Percentiles rank a stretch among this genome's conserved stretches.
phyloP scores from a whole-genome alignment of 2,329 filamentous ascomycete species.

The Apiospora koreana region DNA sequence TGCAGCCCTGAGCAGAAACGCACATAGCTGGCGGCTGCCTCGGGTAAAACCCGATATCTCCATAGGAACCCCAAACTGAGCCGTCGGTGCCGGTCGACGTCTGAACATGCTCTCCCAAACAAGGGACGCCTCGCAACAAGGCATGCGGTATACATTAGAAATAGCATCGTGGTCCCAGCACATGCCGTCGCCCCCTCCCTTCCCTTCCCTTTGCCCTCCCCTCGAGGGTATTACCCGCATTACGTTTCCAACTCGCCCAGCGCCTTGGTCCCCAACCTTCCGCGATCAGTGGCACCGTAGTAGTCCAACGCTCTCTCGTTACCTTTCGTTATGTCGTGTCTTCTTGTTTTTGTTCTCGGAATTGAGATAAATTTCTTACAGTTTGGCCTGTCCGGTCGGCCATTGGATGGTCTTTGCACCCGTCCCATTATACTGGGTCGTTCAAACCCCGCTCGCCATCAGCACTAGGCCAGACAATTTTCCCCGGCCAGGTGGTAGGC shows the following conservation, averaged over 20 bases:
- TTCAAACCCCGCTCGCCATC: background rate
- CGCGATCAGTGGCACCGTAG: background rate
- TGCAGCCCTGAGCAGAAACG: background rate
- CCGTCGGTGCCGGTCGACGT: background rate
- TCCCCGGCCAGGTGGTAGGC: background rate
- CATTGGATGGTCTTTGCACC: background rate
- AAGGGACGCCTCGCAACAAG: background rate
- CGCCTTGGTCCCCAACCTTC: background rate
- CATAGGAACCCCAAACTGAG: background rate
- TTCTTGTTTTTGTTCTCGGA: background rate
- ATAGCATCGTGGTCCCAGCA: background rate
- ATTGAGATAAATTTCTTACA: background rate
- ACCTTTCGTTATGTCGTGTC: background rate
- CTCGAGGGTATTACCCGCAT: background rate
- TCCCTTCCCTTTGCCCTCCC: background rate
- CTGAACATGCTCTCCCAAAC: background rate
- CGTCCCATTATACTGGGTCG: slow-evolving; percentile 3
- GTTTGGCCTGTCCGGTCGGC: background rate
- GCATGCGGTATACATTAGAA: background rate
- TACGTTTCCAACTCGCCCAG: background rate
- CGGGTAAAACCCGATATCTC: background rate
- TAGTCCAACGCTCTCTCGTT: background rate
- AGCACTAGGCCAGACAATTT: background rate
- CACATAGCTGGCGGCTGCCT: background rate
- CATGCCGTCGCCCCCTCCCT: background rate